Evolutionary conservation across 179 eudicot species (phyloP).

Genomic region (Camellia oleifera): DNA sequence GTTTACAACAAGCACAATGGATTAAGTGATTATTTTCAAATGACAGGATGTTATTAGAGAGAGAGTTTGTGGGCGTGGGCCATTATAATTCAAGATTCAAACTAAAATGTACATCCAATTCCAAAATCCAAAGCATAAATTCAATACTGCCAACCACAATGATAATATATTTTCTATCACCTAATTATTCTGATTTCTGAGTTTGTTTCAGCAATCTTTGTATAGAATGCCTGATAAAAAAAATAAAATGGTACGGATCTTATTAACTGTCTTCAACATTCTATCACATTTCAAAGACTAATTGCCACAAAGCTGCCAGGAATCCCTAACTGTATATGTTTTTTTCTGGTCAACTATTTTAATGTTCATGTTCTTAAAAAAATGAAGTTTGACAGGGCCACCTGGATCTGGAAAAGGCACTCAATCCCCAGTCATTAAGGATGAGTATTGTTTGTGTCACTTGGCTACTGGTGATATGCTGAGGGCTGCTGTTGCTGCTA

Average conservation of each 20-base stretch:
- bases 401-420: slow-evolving; percentile 99
- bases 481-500: slow-evolving; percentile 96
- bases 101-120: background rate
- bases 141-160: background rate
- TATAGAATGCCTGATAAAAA: background rate
- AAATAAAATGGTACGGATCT: background rate
- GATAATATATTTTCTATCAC: background rate
- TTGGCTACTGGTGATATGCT: slow-evolving; percentile 99
- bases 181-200: background rate
- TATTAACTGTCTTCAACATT: background rate
- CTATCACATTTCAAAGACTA: background rate
- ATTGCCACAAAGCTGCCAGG: background rate
- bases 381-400: slow-evolving; percentile 55
- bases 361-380: background rate
- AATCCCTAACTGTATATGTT: background rate
- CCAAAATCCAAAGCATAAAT: background rate
- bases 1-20: too few relatives aligned
- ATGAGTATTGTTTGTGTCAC: slow-evolving; percentile 96
- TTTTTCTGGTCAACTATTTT: background rate
- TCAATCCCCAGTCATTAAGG: slow-evolving; percentile 89
- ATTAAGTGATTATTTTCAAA: too few relatives aligned
- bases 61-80: too few relatives aligned
- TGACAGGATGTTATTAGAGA: too few relatives aligned
- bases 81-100: background rate
- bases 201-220: background rate